Conservation (phyloP, 345 rosid species). For the Excoecaria agallocha region DNA sequence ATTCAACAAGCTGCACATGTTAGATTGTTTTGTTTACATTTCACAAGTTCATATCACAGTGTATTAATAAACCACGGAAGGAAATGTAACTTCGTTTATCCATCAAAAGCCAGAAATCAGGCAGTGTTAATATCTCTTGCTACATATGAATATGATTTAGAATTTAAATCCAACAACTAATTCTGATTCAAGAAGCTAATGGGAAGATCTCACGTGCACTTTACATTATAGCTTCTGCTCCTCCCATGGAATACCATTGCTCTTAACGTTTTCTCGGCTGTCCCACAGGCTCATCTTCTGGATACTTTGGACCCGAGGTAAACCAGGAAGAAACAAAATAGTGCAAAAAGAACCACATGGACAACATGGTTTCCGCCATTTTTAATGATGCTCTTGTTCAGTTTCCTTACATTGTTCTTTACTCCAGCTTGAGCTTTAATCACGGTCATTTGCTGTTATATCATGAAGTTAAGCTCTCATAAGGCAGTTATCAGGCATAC, state of each 20-base stretch:
- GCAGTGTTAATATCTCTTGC: not conserved
- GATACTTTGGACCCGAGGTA: slow-evolving; percentile 78
- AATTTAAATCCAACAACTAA: not conserved
- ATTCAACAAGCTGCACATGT: slow-evolving; percentile 17
- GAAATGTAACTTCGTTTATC: not conserved
- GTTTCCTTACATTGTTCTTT: slow-evolving; percentile 84
- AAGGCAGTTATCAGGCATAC: slow-evolving; percentile 3
- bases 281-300: slow-evolving; percentile 42
- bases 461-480: slow-evolving; percentile 10
- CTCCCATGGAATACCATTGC: not conserved
- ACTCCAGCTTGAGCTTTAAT: slow-evolving; percentile 90
- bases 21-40: slow-evolving; percentile 7
- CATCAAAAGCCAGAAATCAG: not conserved
- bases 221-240: not conserved
- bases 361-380: slow-evolving; percentile 72
- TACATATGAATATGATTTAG: not conserved
- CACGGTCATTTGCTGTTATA: slow-evolving; percentile 75
- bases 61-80: not conserved
- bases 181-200: not conserved
- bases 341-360: slow-evolving; percentile 78
- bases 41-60: not conserved
- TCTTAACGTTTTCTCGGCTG: not conserved
- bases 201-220: not conserved
- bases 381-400: slow-evolving; percentile 73
- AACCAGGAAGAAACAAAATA: slow-evolving; percentile 63